Base-by-base conservation (phyloP, 306 rosid genomes). In the Cicer yamashitae region DNA sequence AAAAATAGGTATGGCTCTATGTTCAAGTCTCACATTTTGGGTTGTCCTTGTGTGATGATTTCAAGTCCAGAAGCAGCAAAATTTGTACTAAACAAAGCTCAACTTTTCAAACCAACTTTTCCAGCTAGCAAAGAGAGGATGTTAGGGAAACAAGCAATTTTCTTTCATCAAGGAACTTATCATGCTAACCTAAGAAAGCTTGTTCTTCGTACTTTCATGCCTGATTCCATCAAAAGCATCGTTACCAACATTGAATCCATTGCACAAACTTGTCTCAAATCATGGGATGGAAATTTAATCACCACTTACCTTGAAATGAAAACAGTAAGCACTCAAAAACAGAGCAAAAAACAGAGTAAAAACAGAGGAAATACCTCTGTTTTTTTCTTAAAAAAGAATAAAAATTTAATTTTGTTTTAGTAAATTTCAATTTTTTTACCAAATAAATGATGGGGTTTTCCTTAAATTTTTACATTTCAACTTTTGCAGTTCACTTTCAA, bases 21-120 rank as follows among this genome's bases (percentile, higher is more conserved):
- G 77, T 94, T 91, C 89, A 94, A 94, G 89, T 85, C 98, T 15
- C 96, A 94, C 85, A 90, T 94, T 84, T 54, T 94, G 86, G 98
- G 98, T 10, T 94, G 91, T 81, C 96, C 96, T 6, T 90, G 96
- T 58, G 93, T 90, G 78, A 94, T 94, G 98, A 81, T 90, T 71
- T 88, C 98, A 2, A 87, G 91, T 71, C 93, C 97, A 1, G 92
- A 89, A 47, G 98, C 96, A 3, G 97, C 84, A 6, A 94, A 86
- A 46, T 88, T 94, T 72, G 98, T 94, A 56, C 73, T 94, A 1
- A 83, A 79, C 89, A 3, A 85, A 76, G 83, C 93, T 45, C 86
- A 89, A 18, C 89, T 91, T 13, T 94, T 94, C 88, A 94, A 94
- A 79, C 96, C 98, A 66, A 94, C 96, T 61, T 94, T 90, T 57